Base-by-base conservation (phyloP, 192 early-diverging fungal species). In the Coemansia sp. region DNA sequence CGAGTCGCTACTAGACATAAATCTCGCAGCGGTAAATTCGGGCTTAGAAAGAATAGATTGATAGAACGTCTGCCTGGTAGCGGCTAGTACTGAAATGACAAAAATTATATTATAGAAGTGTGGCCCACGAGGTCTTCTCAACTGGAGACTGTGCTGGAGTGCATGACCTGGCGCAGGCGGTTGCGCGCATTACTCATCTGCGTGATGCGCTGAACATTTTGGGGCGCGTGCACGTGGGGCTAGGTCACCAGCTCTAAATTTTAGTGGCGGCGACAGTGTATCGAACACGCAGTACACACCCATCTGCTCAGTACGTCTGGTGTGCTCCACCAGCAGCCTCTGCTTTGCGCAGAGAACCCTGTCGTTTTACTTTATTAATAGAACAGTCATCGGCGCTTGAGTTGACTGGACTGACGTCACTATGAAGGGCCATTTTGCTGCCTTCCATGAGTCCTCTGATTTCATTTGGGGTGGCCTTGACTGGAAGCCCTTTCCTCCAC, bases 1-100 rank as follows among this genome's bases (percentile, higher is more conserved):
- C 24, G 76, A 73, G 23, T 73, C 70, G 61, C 76, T 79, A 50
- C 67, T 67, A 31, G 61, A 63, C 61, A 63, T 63, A 44, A n/a
- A n/a, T 12, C 40, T n/a, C 40, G 47, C 47, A 8, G 47, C 17
- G 17, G 47, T 18, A 18, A 18, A 48, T 18, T 18, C 18, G 47
- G 4, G 4, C n/a, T 46, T 46, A 10, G 14, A n/a, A n/a, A 17
- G 14, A n/a, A n/a, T n/a, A 14, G n/a, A 46, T n/a, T 12, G n/a
- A 46, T n/a, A 12, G 42, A 46, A 46, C 5, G n/a, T 12, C 3
- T 5, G 42, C 42, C n/a, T 46, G 12, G 15, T n/a, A 46, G 4
- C 0, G 42, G 42, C 14, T 46, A 34, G 31, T 17, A 46, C 42
- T 46, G 42, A 14, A 46, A n/a, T n/a, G 42, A 46, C 12, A 46